Evolutionary conservation across 495 filamentous ascomycete genomes (phyloP), one percentile per base, ranked within the genome.

Genomic region (Apiosordaria backusii): DNA sequence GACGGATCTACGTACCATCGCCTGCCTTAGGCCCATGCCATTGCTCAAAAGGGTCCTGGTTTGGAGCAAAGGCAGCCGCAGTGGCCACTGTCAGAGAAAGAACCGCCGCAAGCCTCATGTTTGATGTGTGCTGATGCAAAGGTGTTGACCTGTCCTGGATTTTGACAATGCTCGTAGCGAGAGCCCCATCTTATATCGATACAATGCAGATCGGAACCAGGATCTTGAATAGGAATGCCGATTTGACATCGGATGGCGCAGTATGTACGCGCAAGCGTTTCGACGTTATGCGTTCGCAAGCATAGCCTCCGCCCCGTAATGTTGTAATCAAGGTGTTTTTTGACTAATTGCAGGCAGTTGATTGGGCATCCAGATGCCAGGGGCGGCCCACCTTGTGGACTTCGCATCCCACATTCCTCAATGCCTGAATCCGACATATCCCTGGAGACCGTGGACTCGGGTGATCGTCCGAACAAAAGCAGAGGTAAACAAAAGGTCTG

Each of bases 241-340:
- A 4, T 21, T 55, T n/a, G n/a, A n/a, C 52, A 55, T 55, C 52
- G 18, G 52, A 55, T 18, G 0, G n/a, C 22, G 13, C 52, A 55
- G n/a, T 55, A 55, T 19, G 52, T 7, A 55, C 52, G 52, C 52
- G 52, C 52, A 55, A 55, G 52, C 52, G 52, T 7, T 18, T 55
- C 52, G 52, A 21, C 52, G 21, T 19, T 2, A 55, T 19, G n/a
- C 22, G 52, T 19, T 7, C n/a, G 16, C 52, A n/a, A 55, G 52
- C 52, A 55, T 55, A 55, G 52, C 52, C 52, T 55, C 52, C 52
- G 19, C 52, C 9, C 35, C 35, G 52, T 55, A 55, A 55, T 19
- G 52, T 55, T 21, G 52, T 55, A 55, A 2, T 22, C 52, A 21
- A 55, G 52, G n/a, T 23, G 9, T n/a, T 1, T 6, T 55, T 19